Evolutionary conservation across 1,139 yeast species (phyloP).

Genomic region (Candida neerlandica): DNA sequence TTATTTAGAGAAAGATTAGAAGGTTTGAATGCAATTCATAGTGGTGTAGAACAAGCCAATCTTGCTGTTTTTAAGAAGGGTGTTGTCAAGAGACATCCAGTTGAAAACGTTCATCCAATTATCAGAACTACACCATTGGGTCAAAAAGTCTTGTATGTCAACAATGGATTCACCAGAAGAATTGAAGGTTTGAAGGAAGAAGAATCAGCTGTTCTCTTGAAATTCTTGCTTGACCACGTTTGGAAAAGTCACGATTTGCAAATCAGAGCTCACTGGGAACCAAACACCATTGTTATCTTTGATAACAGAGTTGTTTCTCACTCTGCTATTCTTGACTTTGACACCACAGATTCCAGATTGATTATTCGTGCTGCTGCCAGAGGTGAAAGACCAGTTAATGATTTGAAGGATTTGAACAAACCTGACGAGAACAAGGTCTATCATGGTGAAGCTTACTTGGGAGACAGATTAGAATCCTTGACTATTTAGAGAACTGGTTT

Average conservation of each 20-base stretch:
- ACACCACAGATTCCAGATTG: conserved; percentile 55
- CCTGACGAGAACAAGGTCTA: conserved; percentile 18
- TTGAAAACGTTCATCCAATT: conserved; percentile 63
- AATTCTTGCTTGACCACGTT: conserved; percentile 54
- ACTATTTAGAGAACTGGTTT: neutral
- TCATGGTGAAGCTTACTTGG: conserved; percentile 19
- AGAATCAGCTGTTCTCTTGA: conserved; percentile 59
- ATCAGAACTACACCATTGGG: conserved; percentile 73
- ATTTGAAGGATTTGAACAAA: conserved; percentile 35
- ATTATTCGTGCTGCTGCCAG: conserved; percentile 70
- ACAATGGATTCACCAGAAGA: conserved; percentile 61
- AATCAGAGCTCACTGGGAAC: conserved; percentile 44
- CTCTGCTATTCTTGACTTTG: conserved; percentile 66
- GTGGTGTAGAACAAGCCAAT: conserved; percentile 69
- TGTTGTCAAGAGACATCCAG: conserved; percentile 63
- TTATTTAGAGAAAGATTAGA: conserved; percentile 56
- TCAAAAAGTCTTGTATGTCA: conserved; percentile 59
- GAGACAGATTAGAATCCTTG: conserved; percentile 11
- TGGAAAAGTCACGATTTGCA: conserved; percentile 44
- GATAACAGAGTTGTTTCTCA: conserved; percentile 70
- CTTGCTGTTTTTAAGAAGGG: conserved; percentile 57
- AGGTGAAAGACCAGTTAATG: conserved; percentile 51
- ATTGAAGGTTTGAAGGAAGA: conserved; percentile 67
- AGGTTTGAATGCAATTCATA: conserved; percentile 62
- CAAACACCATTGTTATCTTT: conserved; percentile 66